Evolutionary conservation across 305 asterid species (phyloP).

Genomic region (Petunia hybrid): DNA sequence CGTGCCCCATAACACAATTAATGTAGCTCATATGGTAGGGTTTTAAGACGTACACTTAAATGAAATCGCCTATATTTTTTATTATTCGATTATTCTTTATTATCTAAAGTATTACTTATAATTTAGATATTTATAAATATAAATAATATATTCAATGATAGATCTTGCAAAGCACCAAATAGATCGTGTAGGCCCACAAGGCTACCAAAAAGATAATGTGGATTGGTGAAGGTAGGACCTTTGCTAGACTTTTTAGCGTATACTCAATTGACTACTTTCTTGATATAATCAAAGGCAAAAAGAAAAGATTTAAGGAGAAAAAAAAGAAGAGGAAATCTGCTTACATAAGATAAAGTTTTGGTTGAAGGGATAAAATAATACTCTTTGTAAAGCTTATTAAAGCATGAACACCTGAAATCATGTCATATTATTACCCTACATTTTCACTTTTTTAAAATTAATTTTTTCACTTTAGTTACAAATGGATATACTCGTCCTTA

Average conservation of each 20-base stretch:
- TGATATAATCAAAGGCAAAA: not conserved
- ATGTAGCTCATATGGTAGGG: constrained; percentile 45
- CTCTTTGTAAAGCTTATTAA: not conserved
- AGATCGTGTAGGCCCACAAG: constrained; percentile 44
- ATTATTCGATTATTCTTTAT: not conserved
- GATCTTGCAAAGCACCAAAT: constrained; percentile 34
- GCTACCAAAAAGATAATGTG: constrained; percentile 32
- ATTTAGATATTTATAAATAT: not conserved
- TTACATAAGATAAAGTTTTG: constrained; percentile 16
- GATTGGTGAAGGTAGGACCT: not conserved
- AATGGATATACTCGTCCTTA: not conserved
- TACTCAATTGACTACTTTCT: not conserved
- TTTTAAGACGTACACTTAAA: constrained; percentile 34
- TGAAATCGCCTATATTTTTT: constrained; percentile 32
- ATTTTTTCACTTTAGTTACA: no score
- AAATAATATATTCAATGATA: not conserved
- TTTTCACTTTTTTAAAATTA: not conserved
- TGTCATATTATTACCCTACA: not conserved
- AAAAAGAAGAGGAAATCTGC: not conserved
- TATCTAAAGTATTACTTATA: not conserved
- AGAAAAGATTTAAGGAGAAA: not conserved
- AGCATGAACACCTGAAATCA: not conserved
- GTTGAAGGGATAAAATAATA: not conserved
- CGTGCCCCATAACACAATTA: constrained; percentile 36
- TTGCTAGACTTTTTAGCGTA: not conserved